These are phyloP conservation scores for Claviceps paspali DNA, from an alignment of 2,329 filamentous ascomycete species.

Conservation along the genomic window DNA sequence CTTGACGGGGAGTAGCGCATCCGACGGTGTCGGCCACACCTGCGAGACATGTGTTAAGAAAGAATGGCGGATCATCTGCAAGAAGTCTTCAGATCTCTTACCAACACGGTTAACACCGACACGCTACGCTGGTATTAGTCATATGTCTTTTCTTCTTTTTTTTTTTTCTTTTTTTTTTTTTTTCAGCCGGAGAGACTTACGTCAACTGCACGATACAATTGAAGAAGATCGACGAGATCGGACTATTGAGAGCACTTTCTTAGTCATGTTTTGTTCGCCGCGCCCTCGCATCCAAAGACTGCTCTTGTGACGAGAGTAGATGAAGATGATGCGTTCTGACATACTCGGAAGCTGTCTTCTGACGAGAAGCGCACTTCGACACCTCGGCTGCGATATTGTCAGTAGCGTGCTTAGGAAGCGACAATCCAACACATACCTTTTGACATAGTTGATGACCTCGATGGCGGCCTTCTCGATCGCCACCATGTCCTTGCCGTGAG, in stretches of 20 bases:
- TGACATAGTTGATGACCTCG: constrained; percentile 10
- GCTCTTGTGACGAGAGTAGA: not conserved
- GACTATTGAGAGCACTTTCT: not conserved
- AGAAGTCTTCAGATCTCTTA: no score
- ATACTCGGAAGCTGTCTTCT: constrained; percentile 59
- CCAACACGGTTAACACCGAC: constrained; percentile 1
- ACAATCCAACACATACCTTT: constrained; percentile 2
- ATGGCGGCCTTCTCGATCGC: constrained; percentile 51
- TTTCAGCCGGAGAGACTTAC: constrained; percentile 13
- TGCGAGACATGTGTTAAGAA: not conserved
- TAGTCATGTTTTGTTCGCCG: not conserved
- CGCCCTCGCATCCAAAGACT: not conserved
- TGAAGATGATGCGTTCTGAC: not conserved
- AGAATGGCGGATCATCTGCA: not conserved
- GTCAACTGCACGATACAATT: constrained; percentile 67
- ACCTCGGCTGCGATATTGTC: constrained; percentile 1
- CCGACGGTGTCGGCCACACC: constrained; percentile 84
- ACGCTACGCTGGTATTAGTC: not conserved
- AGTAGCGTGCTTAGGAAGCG: not conserved
- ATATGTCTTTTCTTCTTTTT: not conserved
- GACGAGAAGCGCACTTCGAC: constrained; percentile 32
- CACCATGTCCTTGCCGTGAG: constrained; percentile 79
- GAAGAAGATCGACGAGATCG: constrained; percentile 59
- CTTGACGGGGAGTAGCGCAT: constrained; percentile 68
- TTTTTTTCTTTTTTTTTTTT: not conserved